These are phyloP conservation scores for Atkinsonella hypoxylon DNA, from an alignment of 2,329 filamentous ascomycete species.

Conservation along the genomic window DNA sequence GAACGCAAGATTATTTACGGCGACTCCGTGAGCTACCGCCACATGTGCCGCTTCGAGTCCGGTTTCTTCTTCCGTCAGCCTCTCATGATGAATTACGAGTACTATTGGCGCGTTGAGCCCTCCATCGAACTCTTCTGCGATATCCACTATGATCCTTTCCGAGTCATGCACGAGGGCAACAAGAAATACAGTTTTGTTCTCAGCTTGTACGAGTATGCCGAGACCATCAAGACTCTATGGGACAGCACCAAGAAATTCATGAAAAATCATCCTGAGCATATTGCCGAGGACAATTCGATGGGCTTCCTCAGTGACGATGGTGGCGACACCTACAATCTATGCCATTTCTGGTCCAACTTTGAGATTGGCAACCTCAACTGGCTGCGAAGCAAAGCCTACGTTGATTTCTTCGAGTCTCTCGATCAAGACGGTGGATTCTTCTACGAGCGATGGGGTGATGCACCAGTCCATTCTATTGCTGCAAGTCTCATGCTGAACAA, in stretches of 20 bases:
- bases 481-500: conserved; percentile 79
- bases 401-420: conserved; percentile 80
- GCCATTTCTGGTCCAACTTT: conserved; percentile 99
- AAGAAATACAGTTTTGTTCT: conserved; percentile 98
- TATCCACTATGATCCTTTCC: conserved; percentile 90
- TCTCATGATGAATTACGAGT: conserved; percentile 92
- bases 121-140: conserved; percentile 95
- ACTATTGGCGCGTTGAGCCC: conserved; percentile 98
- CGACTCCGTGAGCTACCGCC: conserved; percentile 90
- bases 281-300: conserved; percentile 76
- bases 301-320: conserved; percentile 83
- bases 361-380: conserved; percentile 91
- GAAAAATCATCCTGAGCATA: conserved; percentile 76
- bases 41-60: conserved; percentile 99
- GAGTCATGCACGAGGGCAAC: conserved; percentile 86
- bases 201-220: conserved; percentile 90
- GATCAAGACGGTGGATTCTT: conserved; percentile 94
- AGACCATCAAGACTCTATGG: conserved; percentile 95
- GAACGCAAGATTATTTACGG: conserved; percentile 96
- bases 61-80: conserved; percentile 98
- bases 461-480: conserved; percentile 95
- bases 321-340: conserved; percentile 89
- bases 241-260: conserved; percentile 93
- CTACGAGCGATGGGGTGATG: conserved; percentile 97
- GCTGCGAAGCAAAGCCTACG: conserved; percentile 79